A percentile compares a stretch with the other conserved stretches of the same genome.
phyloP scores from a whole-genome alignment of 331 rosid genomes.

The Acacia pycnantha region DNA sequence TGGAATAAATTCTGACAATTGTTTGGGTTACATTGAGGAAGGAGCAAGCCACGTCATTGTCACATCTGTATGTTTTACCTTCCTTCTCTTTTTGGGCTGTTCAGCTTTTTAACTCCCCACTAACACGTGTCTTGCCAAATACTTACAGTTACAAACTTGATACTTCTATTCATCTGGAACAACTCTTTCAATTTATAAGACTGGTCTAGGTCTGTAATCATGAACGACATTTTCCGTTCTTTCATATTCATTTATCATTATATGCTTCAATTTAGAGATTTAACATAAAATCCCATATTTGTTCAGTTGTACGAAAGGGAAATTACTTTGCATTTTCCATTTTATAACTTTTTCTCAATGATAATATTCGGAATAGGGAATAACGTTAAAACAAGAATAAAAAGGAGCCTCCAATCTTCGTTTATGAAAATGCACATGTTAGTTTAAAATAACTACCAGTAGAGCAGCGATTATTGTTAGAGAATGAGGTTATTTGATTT shows the following conservation, averaged over 20 bases:
- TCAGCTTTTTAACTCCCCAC: not conserved
- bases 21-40: conserved; percentile 66
- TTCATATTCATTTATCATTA: not conserved
- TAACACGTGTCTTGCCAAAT: not conserved
- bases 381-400: not conserved
- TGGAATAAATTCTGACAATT: conserved; percentile 88
- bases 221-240: conserved; percentile 1
- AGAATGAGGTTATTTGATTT: conserved; percentile 13
- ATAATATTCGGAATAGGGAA: not conserved
- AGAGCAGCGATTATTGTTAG: not conserved
- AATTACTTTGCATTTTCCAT: not conserved
- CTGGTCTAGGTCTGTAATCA: not conserved
- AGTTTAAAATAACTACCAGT: not conserved
- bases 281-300: conserved; percentile 6
- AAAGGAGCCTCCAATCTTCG: not conserved
- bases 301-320: conserved; percentile 2
- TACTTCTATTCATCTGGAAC: conserved; percentile 10
- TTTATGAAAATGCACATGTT: conserved; percentile 11
- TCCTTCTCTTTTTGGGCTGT: not conserved
- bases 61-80: conserved; percentile 64
- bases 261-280: not conserved
- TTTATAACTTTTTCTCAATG: not conserved
- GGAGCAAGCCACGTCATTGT: conserved; percentile 99
- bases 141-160: not conserved
- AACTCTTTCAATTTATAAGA: not conserved